These are phyloP conservation scores for Pythium grandisporangium DNA, from an alignment of 352 stramenopile genomes.

Conservation along the genomic window DNA sequence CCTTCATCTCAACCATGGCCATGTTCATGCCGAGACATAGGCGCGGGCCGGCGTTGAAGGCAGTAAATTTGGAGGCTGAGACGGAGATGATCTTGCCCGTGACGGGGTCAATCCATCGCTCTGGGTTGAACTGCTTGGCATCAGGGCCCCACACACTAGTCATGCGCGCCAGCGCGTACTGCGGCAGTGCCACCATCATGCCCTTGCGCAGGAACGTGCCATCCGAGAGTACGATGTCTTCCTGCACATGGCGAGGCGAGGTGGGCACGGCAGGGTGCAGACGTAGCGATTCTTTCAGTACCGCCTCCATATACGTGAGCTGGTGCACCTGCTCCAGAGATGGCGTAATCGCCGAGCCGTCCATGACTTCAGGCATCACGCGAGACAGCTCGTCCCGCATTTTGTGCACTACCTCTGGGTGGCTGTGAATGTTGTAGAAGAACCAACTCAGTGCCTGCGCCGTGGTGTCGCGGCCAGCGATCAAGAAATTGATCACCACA, in stretches of 20 bases:
- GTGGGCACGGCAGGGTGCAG: conserved; percentile 28
- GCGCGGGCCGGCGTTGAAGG: conserved; percentile 39
- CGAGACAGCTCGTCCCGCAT: conserved; percentile 31
- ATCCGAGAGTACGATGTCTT: conserved; percentile 21
- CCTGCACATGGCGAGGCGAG: conserved; percentile 10
- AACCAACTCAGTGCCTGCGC: conserved; percentile 69
- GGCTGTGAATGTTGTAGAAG: conserved; percentile 41
- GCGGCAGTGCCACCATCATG: conserved; percentile 20
- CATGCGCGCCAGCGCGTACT: conserved; percentile 28
- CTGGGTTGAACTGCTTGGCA: conserved; percentile 25
- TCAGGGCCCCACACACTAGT: conserved; percentile 26
- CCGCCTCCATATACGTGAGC: conserved; percentile 36
- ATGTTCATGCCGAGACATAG: conserved; percentile 32
- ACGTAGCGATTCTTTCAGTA: conserved; percentile 28
- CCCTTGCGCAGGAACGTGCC: conserved; percentile 21
- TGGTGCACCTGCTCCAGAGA: conserved; percentile 34
- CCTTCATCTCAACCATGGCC: conserved; percentile 47
- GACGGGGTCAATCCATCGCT: conserved; percentile 23
- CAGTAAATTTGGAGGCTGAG: conserved; percentile 31
- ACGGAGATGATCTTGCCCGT: conserved; percentile 18
- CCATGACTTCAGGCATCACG: conserved; percentile 12
- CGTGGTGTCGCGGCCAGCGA: conserved; percentile 70
- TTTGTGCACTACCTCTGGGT: conserved; percentile 33
- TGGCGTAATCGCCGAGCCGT: conserved; percentile 5
- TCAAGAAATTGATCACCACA: conserved; percentile 74